phyloP scores from a whole-genome alignment of 2,329 filamentous ascomycete genomes.

The Rosellinia necatrix region DNA sequence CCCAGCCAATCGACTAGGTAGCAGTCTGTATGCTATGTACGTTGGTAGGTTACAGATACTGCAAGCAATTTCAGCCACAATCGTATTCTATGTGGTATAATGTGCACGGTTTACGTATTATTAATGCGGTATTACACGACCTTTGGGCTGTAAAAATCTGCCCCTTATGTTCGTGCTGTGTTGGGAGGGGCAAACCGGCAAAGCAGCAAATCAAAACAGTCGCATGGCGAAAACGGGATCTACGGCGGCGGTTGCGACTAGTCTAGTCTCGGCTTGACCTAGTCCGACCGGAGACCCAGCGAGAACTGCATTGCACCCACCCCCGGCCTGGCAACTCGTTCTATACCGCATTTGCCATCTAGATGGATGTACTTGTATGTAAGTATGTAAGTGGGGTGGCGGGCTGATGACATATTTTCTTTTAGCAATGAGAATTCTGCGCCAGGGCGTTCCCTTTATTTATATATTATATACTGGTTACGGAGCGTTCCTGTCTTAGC shows the following conservation, averaged over 20 bases:
- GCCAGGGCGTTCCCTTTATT: neutral
- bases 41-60: too few species aligned
- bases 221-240: conserved; percentile 1
- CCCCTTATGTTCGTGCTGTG: neutral
- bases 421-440: neutral
- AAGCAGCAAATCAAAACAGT: conserved; percentile 19
- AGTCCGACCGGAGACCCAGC: conserved; percentile 7
- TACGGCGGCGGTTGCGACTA: conserved; percentile 7
- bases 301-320: neutral
- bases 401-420: conserved; percentile 5
- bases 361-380: too few species aligned
- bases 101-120: too few species aligned
- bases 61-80: too few species aligned
- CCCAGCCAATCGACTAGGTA: too few species aligned
- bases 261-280: conserved; percentile 18
- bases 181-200: neutral
- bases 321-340: neutral
- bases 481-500: too few species aligned
- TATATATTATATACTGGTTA: too few species aligned
- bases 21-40: too few species aligned
- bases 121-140: neutral
- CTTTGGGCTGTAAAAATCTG: conserved; percentile 19
- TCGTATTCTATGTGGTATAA: too few species aligned
- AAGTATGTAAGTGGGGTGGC: neutral
- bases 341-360: neutral